A percentile compares a stretch with the other conserved stretches of the same genome.
These are phyloP conservation scores for Microsporum audouinii DNA, from an alignment of 2,329 filamentous ascomycete species.

Conservation along the genomic window DNA sequence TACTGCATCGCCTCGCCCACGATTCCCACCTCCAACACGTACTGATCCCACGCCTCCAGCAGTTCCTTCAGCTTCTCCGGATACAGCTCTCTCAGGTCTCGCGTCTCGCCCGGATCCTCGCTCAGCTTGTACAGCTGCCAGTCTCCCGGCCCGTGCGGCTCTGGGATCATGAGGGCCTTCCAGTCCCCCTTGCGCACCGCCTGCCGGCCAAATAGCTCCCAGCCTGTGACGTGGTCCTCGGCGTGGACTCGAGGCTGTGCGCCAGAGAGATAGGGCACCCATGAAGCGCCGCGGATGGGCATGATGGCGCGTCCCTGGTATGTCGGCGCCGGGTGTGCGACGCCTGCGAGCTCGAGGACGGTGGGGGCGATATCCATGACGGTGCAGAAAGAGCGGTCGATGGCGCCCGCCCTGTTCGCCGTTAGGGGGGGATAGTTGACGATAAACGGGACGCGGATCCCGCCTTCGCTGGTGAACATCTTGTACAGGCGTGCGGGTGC, in stretches of 20 bases:
- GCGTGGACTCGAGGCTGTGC: conserved; percentile 35
- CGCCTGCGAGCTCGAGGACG: conserved; percentile 32
- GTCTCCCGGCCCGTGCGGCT: conserved; percentile 43
- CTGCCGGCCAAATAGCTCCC: conserved; percentile 45
- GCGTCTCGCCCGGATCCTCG: conserved; percentile 30
- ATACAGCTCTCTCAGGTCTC: too few relatives aligned
- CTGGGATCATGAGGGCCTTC: conserved; percentile 49
- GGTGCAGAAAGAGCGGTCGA: conserved; percentile 43
- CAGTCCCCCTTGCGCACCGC: conserved; percentile 47
- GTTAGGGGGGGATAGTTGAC: conserved; percentile 31
- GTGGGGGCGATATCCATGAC: conserved; percentile 44
- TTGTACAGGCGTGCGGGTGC: conserved; percentile 42
- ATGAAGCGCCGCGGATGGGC: conserved; percentile 40
- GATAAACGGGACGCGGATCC: conserved; percentile 44
- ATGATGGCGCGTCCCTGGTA: conserved; percentile 44
- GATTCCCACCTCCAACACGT: too few relatives aligned
- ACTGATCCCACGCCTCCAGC: too few relatives aligned
- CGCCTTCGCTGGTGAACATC: conserved; percentile 40
- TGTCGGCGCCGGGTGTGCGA: conserved; percentile 42
- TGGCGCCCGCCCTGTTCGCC: conserved; percentile 18
- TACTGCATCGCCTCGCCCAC: too few relatives aligned
- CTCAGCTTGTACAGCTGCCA: conserved; percentile 49
- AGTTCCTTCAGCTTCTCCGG: too few relatives aligned
- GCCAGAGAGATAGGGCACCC: conserved; percentile 30
- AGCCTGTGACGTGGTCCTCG: conserved; percentile 43